phyloP scores from a whole-genome alignment of 78 protist species.

The Capsaspora owczarzaki region DNA sequence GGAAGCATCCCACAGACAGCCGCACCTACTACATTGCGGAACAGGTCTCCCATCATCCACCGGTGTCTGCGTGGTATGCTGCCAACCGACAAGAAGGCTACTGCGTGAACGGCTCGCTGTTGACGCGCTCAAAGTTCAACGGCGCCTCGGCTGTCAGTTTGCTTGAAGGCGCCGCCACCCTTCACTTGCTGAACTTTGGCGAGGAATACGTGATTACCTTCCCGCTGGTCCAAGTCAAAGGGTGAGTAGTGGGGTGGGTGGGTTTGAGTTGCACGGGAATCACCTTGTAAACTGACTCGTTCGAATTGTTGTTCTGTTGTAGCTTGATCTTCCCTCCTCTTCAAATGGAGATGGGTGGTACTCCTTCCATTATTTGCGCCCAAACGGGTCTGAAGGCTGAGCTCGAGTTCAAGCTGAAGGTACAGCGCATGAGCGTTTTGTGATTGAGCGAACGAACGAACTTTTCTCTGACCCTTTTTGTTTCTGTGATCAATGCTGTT shows the following conservation, averaged over 20 bases:
- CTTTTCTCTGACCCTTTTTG: constrained; percentile 12
- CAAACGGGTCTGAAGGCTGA: constrained; percentile 35
- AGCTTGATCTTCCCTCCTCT: constrained; percentile 21
- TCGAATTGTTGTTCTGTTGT: constrained; percentile 10
- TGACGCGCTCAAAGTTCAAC: constrained; percentile 54
- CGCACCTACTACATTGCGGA: constrained; percentile 31
- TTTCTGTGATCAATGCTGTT: not conserved
- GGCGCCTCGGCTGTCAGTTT: constrained; percentile 53
- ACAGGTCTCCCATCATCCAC: constrained; percentile 93
- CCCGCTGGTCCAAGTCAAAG: constrained; percentile 59
- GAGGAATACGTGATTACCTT: constrained; percentile 62
- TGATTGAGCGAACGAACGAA: constrained; percentile 50
- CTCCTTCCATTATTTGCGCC: constrained; percentile 39
- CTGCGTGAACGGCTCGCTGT: constrained; percentile 44
- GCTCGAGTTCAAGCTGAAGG: constrained; percentile 66
- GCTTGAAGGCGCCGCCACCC: constrained; percentile 47
- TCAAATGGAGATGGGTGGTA: constrained; percentile 38
- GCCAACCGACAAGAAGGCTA: constrained; percentile 57
- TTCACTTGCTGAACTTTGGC: constrained; percentile 21
- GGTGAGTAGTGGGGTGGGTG: constrained; percentile 51
- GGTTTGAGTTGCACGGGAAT: not conserved
- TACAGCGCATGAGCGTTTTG: constrained; percentile 19
- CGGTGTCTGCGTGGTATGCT: constrained; percentile 69
- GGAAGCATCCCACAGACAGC: not conserved
- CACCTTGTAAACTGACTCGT: not conserved